phyloP scores from a whole-genome alignment of 306 rosid species.

The Glycine tomentella region DNA sequence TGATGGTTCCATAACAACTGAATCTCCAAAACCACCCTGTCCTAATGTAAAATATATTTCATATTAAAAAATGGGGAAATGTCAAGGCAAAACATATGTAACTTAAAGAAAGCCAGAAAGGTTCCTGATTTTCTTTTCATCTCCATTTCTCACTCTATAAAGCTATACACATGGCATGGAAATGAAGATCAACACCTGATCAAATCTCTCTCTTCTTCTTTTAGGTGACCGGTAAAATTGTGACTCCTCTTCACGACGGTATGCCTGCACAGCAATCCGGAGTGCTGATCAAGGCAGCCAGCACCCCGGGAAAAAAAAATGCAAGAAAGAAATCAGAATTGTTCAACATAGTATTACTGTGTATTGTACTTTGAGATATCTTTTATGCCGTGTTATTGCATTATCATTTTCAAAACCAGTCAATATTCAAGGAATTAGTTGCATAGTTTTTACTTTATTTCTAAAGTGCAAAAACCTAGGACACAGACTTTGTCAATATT shows the following conservation, averaged over 20 bases:
- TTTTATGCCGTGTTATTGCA: not conserved
- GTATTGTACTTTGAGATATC: not conserved
- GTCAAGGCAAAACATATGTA: constrained; percentile 35
- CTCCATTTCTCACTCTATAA: constrained; percentile 22
- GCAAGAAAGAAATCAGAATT: constrained; percentile 37
- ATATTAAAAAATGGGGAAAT: constrained; percentile 41
- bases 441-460: not conserved
- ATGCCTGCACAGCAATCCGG: constrained; percentile 93
- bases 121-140: constrained; percentile 13
- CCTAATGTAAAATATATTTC: constrained; percentile 55
- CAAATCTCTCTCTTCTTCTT: constrained; percentile 82
- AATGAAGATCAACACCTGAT: constrained; percentile 72
- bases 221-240: constrained; percentile 78
- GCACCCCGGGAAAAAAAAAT: constrained; percentile 25
- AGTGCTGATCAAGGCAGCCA: constrained; percentile 71
- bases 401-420: too few relatives aligned
- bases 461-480: not conserved
- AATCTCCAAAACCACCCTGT: constrained; percentile 84
- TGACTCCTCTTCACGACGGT: constrained; percentile 85
- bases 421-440: too few relatives aligned
- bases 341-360: not conserved
- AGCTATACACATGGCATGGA: constrained; percentile 26
- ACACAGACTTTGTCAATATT: constrained; percentile 17
- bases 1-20: constrained; percentile 62
- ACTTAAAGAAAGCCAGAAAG: not conserved